Evolutionary conservation across 495 filamentous ascomycete species (phyloP), one percentile per base, ranked within the genome.

Genomic region (Tuber microsphaerosporum): DNA sequence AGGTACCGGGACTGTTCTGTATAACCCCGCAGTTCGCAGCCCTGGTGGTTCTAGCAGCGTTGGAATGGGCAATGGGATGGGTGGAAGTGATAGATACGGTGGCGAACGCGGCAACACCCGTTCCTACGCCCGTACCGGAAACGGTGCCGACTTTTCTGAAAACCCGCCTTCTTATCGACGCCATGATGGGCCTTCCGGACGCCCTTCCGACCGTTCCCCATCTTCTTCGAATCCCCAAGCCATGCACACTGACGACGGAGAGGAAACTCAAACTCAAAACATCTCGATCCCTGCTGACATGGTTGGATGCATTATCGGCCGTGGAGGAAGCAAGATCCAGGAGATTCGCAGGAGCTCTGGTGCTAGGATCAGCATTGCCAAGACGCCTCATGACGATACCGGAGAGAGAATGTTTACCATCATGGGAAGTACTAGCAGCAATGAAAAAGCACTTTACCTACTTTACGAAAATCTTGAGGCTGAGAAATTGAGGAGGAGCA

Each of bases 321-420:
- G 94, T 73, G 92, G 86, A 68, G 95, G 95, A 73, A 92, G 88
- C 86, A 99, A 98, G 88, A 99, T 99, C 82, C 96, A 92, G 82
- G 95, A 99, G 85, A 99, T 99, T 80, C 91, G 95, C 81, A 94
- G 96, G 85, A 93, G 89, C 74, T 99, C 95, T 77, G 94, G 94
- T 73, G 95, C 95, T 73, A 91, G 94, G 78, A 99, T 99, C 86
- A 97, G 93, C 75, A 99, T 99, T 84, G 95, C 95, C 79, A 99
- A 99, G 88, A 92, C 93, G 37, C 93, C 96, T 45, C 95, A 99
- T 81, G 95, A 98, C 79, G 96, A 98, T 74, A 94, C 93, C 70
- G 95, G 95, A 73, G 95, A 99, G 88, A 90, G 95, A 81, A 98
- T 99, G 95, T 99, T 98, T 86, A 98, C 95, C 77, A 97, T 99